Evolutionary conservation across 2,329 filamentous ascomycete genomes (phyloP).

Genomic region (Gnomoniopsis sp.): DNA sequence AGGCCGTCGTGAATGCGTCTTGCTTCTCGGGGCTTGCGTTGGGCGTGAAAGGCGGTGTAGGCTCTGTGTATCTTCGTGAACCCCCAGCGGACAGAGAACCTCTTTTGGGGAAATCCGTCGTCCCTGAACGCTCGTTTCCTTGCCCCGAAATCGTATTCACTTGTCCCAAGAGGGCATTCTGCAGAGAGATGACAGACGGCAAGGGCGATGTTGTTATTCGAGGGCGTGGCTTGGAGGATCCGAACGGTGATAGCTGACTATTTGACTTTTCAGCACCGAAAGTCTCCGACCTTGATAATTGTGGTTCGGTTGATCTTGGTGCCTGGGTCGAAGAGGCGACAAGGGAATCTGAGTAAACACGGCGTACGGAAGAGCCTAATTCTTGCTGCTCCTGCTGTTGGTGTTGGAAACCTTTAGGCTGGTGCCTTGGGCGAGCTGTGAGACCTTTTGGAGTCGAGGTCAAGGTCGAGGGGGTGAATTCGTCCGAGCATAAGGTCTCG

Average conservation of each 20-base stretch:
- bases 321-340: background rate
- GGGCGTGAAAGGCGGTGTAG: background rate
- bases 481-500: constrained; percentile 8
- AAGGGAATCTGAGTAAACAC: background rate
- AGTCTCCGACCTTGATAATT: background rate
- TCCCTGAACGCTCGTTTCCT: background rate
- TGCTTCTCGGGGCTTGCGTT: background rate
- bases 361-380: background rate
- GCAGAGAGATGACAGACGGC: background rate
- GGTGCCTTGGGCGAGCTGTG: constrained; percentile 5
- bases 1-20: no score
- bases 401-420: background rate
- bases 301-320: background rate
- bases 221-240: background rate
- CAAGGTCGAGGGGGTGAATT: constrained; percentile 5
- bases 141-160: background rate
- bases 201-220: constrained; percentile 6
- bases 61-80: background rate
- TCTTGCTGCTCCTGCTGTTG: background rate
- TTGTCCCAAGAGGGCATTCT: background rate
- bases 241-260: constrained; percentile 3
- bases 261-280: background rate
- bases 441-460: constrained; percentile 7
- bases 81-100: background rate
- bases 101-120: background rate